A percentile compares a stretch with the other conserved stretches of the same genome.
Conservation (phyloP, 2,329 filamentous ascomycete species). For the Drechslerella dactyloides region DNA sequence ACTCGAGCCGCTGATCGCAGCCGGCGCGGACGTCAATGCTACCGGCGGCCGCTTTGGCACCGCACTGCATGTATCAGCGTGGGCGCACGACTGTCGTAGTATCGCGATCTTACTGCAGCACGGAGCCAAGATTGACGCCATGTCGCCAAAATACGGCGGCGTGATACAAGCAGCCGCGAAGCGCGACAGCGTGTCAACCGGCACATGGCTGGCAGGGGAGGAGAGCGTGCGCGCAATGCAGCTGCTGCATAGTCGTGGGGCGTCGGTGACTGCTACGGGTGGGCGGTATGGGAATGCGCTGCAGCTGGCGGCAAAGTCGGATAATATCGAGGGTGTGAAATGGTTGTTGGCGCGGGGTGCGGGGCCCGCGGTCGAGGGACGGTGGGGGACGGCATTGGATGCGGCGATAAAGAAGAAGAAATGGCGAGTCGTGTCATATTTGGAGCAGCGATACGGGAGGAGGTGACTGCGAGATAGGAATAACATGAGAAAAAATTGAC, state of each 20-base stretch:
- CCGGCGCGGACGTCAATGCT: slow-evolving; percentile 36
- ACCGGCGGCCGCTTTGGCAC: slow-evolving; percentile 21
- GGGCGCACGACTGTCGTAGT: not conserved
- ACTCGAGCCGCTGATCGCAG: slow-evolving; percentile 18
- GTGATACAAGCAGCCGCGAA: slow-evolving; percentile 32
- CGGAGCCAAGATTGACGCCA: slow-evolving; percentile 18
- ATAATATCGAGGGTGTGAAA: slow-evolving; percentile 28
- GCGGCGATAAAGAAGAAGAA: slow-evolving; percentile 21
- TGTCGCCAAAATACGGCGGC: slow-evolving; percentile 24
- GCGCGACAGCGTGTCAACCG: slow-evolving; percentile 3
- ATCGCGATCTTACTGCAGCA: slow-evolving; percentile 25
- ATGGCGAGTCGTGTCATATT: slow-evolving; percentile 33
- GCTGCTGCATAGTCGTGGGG: slow-evolving; percentile 26
- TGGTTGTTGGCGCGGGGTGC: slow-evolving; percentile 29
- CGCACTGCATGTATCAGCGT: slow-evolving; percentile 27
- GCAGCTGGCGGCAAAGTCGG: slow-evolving; percentile 18
- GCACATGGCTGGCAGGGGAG: slow-evolving; percentile 8
- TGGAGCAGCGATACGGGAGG: slow-evolving; percentile 38
- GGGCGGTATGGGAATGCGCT: slow-evolving; percentile 25
- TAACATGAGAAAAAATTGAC: too few species aligned
- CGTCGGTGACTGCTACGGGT: slow-evolving; percentile 5
- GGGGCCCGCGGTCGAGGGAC: slow-evolving; percentile 15
- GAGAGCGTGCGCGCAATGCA: slow-evolving; percentile 28
- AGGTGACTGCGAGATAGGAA: too few species aligned
- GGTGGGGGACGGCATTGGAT: slow-evolving; percentile 17